Evolutionary conservation across 371 early-diverging fungal genomes (phyloP).

Genomic region (Zychaea mexicana): DNA sequence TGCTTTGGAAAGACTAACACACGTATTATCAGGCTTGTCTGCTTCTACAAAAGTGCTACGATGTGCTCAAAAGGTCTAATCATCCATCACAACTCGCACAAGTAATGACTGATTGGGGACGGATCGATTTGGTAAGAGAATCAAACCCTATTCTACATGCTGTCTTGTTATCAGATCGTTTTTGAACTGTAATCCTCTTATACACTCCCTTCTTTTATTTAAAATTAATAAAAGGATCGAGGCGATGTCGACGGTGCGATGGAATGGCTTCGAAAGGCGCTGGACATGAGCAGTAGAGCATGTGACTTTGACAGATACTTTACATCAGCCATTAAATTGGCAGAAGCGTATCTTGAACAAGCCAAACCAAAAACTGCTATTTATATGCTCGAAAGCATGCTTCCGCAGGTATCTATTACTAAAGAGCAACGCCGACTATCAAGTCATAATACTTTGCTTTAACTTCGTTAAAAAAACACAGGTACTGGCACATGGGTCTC

Average conservation of each 20-base stretch:
- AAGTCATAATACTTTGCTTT: too few relatives aligned
- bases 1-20: neutral
- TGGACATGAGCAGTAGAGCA: conserved; percentile 2
- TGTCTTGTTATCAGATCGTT: neutral
- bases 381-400: neutral
- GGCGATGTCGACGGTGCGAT: conserved; percentile 15
- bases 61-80: neutral
- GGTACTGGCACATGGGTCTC: conserved; percentile 22
- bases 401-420: conserved; percentile 9
- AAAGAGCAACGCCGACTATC: too few relatives aligned
- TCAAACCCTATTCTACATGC: neutral
- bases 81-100: neutral
- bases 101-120: neutral
- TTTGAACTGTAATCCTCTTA: too few relatives aligned
- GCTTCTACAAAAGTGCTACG: neutral
- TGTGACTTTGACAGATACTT: conserved; percentile 22
- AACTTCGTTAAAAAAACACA: conserved; percentile 20
- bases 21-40: neutral
- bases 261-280: conserved; percentile 19
- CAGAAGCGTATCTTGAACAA: conserved; percentile 15
- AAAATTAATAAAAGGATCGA: conserved; percentile 13
- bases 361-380: conserved; percentile 6
- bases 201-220: neutral
- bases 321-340: conserved; percentile 16
- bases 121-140: neutral